Conservation (phyloP, 2,329 filamentous ascomycete genomes). For the Colletotrichum sp. region DNA sequence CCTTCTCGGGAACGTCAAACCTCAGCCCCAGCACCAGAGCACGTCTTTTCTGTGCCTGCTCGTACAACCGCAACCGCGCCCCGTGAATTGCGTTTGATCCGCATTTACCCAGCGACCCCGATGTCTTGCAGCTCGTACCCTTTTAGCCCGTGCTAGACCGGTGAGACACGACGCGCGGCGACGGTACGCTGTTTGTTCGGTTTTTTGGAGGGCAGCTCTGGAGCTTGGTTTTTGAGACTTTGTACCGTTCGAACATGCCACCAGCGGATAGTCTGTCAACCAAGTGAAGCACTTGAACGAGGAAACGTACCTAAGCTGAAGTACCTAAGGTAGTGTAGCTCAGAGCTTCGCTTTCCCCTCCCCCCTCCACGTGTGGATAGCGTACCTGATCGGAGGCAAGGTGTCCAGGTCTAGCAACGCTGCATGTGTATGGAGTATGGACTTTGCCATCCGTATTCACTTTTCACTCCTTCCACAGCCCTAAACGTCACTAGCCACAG, state of each 20-base stretch:
- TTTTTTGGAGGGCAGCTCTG: not conserved
- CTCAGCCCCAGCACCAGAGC: not conserved
- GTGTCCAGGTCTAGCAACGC: not conserved
- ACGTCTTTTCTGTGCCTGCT: not conserved
- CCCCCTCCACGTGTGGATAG: conserved; percentile 2
- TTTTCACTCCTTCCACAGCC: not conserved
- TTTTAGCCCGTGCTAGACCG: not conserved
- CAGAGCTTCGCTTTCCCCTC: not conserved
- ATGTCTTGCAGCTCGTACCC: not conserved
- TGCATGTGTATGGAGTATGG: not conserved
- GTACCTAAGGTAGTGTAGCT: not conserved
- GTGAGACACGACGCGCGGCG: conserved; percentile 21
- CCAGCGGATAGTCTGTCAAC: not conserved
- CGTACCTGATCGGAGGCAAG: conserved; percentile 7
- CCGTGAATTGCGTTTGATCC: conserved; percentile 7
- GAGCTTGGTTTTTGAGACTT: not conserved
- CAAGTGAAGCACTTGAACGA: not conserved
- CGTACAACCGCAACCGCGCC: conserved; percentile 11
- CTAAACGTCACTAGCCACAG: conserved; percentile 24
- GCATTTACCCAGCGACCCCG: not conserved
- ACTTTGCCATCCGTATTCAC: not conserved
- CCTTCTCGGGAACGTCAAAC: conserved; percentile 3
- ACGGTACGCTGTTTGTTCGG: not conserved
- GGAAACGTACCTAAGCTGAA: not conserved
- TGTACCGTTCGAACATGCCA: not conserved